These are phyloP conservation scores for Paracoccidioides lutzii DNA, from an alignment of 2,329 filamentous ascomycete genomes.

Conservation along the genomic window DNA sequence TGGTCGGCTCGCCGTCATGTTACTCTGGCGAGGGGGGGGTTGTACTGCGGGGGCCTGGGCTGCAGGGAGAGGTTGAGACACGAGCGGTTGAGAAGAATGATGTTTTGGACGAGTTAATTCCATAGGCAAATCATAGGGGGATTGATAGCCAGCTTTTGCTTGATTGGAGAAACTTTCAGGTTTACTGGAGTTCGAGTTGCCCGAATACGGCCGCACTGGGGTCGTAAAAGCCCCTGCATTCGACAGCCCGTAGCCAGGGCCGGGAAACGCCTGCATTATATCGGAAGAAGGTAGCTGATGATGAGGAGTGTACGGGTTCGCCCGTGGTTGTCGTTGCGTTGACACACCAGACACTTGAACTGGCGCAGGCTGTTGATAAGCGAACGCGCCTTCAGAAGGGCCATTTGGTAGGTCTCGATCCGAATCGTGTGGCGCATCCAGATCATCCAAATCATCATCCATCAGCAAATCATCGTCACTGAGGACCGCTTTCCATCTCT, in stretches of 20 bases:
- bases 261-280: slow-evolving; percentile 27
- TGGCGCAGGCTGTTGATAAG: not conserved
- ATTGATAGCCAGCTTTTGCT: slow-evolving; percentile 80
- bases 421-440: slow-evolving; percentile 36
- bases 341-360: not conserved
- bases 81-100: slow-evolving; percentile 19
- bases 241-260: slow-evolving; percentile 9
- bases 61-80: slow-evolving; percentile 24
- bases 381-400: slow-evolving; percentile 37
- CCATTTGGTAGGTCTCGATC: slow-evolving; percentile 21
- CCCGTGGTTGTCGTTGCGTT: not conserved
- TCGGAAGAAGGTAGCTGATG: slow-evolving; percentile 39
- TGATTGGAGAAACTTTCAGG: slow-evolving; percentile 82
- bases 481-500: slow-evolving; percentile 73
- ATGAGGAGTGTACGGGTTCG: slow-evolving; percentile 40
- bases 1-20: slow-evolving; percentile 36
- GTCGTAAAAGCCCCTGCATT: not conserved
- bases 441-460: slow-evolving; percentile 67
- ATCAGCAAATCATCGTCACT: slow-evolving; percentile 55
- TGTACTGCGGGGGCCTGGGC: slow-evolving; percentile 36
- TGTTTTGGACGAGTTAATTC: slow-evolving; percentile 55
- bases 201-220: not conserved
- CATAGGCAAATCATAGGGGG: slow-evolving; percentile 88
- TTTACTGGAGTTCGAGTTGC: slow-evolving; percentile 25
- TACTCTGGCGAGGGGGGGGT: slow-evolving; percentile 50